A percentile compares a stretch with the other conserved stretches of the same genome.
Conservation (phyloP, 768 basidiomycete species). For the Mycena alexandri region DNA sequence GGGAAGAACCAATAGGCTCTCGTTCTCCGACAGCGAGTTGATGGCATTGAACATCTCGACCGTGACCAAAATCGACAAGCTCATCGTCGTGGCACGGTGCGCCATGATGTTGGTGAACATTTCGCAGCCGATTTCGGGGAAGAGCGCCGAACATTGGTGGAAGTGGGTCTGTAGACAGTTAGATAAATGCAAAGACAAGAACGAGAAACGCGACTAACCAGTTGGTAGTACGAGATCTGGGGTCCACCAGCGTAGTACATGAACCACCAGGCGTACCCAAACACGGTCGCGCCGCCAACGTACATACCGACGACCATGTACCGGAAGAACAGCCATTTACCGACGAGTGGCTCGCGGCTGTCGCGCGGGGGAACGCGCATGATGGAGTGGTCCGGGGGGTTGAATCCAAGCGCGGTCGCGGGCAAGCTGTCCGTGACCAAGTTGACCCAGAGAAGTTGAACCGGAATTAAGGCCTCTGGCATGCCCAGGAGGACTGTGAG, state of each 20-base stretch:
- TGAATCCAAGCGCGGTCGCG: slow-evolving; percentile 97
- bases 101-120: slow-evolving; percentile 95
- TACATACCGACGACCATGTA: slow-evolving; percentile 95
- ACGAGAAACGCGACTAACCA: slow-evolving; percentile 67
- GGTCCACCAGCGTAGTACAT: slow-evolving; percentile 91
- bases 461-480: slow-evolving; percentile 99
- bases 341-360: slow-evolving; percentile 91
- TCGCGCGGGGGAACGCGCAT: slow-evolving; percentile 95
- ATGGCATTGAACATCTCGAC: slow-evolving; percentile 98
- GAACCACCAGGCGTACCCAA: slow-evolving; percentile 99
- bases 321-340: slow-evolving; percentile 95
- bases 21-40: slow-evolving; percentile 98
- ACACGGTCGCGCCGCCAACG: slow-evolving; percentile 95
- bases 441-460: slow-evolving; percentile 99
- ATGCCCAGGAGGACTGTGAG: slow-evolving; percentile 96
- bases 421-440: slow-evolving; percentile 97
- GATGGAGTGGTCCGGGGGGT: slow-evolving; percentile 95
- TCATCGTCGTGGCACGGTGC: slow-evolving; percentile 93
- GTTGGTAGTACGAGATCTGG: slow-evolving; percentile 92
- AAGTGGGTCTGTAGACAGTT: slow-evolving; percentile 82
- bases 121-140: slow-evolving; percentile 93
- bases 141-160: slow-evolving; percentile 86
- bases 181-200: slow-evolving; percentile 13
- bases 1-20: slow-evolving; percentile 88
- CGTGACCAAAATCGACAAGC: slow-evolving; percentile 94